Evolutionary conservation across 1,284 basidiomycete genomes (phyloP), one percentile per base, ranked within the genome.

Genomic region (Schizophyllum commune): DNA sequence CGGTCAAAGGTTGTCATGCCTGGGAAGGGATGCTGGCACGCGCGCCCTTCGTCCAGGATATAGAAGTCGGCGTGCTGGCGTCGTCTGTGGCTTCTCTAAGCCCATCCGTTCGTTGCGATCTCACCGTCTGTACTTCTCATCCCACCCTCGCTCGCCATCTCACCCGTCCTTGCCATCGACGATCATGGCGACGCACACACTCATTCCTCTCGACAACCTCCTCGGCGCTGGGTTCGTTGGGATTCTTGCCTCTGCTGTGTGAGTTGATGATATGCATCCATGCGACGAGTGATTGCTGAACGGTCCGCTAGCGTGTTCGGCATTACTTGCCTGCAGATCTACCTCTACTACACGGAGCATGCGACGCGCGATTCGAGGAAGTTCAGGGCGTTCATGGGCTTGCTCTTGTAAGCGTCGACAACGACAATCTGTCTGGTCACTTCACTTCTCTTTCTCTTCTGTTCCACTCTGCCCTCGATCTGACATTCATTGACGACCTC

Each of bases 151-250:
- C 27, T 27, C 5, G 27, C 5, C 27, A 27, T 27, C 27, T 27
- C 27, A 27, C 27, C 27, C 27, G 5, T 27, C 27, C 27, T 27
- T 27, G 27, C 27, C 27, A 27, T 27, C 27, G 27, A 27, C 27
- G 27, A 27, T 27, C 27, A 5, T 27, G 27, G 17, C 39, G 1
- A 61, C 58, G 60, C 60, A 57, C 34, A 9, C 60, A 15, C 33
- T 58, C 8, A 27, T 61, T 5, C 57, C 60, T 19, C 22, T 61
- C 13, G 60, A 61, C 52, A 58, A 53, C 22, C 55, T 62, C 4
- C 61, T 62, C 19, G 61, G 61, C 17, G 54, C 58, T 21, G 58
- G 52, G 17, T 53, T 62, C 51, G 55, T 62, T 54, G 60, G 60
- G 7, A 53, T 61, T 13, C 15, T 61, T 1, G 13, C 58, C 51